Percentiles rank a stretch among this genome's conserved stretches.
These are phyloP conservation scores for Chaetomium sp. DNA, from an alignment of 2,329 filamentous ascomycete genomes.

Conservation along the genomic window DNA sequence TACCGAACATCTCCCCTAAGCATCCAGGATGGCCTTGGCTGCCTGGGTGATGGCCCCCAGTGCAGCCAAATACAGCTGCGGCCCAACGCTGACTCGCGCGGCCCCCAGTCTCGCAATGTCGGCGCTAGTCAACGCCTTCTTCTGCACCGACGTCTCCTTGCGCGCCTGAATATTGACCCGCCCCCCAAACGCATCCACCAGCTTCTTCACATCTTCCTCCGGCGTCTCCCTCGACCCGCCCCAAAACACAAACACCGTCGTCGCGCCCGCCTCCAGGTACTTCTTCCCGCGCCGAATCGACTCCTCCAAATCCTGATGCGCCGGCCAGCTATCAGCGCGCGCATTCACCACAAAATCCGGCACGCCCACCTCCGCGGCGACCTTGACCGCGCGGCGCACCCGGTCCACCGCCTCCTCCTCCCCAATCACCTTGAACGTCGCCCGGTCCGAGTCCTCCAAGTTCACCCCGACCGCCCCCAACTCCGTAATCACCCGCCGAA, in stretches of 20 bases:
- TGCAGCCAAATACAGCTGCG: slow-evolving; percentile 20
- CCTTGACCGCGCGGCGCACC: slow-evolving; percentile 31
- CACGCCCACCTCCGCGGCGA: slow-evolving; percentile 37
- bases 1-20: neutral
- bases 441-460: slow-evolving; percentile 42
- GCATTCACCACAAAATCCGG: slow-evolving; percentile 45
- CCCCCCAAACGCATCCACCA: slow-evolving; percentile 37
- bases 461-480: slow-evolving; percentile 46
- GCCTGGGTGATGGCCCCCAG: slow-evolving; percentile 3
- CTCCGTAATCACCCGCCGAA: slow-evolving; percentile 33
- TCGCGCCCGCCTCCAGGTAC: slow-evolving; percentile 45
- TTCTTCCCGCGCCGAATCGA: slow-evolving; percentile 40
- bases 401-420: slow-evolving; percentile 37
- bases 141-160: slow-evolving; percentile 29
- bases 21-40: slow-evolving; percentile 12
- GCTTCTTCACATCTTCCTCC: slow-evolving; percentile 32
- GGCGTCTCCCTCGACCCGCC: slow-evolving; percentile 29
- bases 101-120: slow-evolving; percentile 37
- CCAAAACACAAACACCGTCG: slow-evolving; percentile 47
- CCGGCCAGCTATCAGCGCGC: slow-evolving; percentile 39
- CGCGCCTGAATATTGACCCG: slow-evolving; percentile 26
- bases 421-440: slow-evolving; percentile 30
- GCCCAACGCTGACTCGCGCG: slow-evolving; percentile 41
- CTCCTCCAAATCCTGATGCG: slow-evolving; percentile 24
- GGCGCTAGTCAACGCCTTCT: slow-evolving; percentile 22